phyloP scores from a whole-genome alignment of 495 filamentous ascomycete species.

The Aspergillus heteromorphus region DNA sequence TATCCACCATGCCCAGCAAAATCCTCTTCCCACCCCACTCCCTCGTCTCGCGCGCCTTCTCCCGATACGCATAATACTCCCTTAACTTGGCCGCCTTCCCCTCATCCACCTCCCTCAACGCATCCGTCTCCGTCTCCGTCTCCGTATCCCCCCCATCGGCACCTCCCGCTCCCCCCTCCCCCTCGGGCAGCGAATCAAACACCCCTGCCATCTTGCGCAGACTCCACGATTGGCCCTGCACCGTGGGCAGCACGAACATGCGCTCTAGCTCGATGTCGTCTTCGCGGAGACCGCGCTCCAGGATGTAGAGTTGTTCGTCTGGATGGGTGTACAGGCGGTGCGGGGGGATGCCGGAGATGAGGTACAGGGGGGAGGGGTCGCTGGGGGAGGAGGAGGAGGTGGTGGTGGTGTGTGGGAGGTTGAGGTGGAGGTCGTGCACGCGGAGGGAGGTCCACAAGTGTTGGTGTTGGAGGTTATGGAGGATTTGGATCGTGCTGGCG shows the following conservation, averaged over 20 bases:
- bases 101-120: constrained; percentile 8
- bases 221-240: constrained; percentile 78
- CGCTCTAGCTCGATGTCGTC: constrained; percentile 51
- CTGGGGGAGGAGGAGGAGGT: constrained; percentile 11
- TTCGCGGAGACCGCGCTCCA: constrained; percentile 50
- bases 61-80: constrained; percentile 36
- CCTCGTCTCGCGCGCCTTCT: constrained; percentile 20
- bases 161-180: constrained; percentile 9
- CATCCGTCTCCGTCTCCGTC: background rate
- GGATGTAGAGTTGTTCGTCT: constrained; percentile 78
- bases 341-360: constrained; percentile 87
- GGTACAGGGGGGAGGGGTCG: constrained; percentile 52
- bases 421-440: constrained; percentile 42
- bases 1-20: constrained; percentile 72
- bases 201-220: constrained; percentile 67
- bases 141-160: constrained; percentile 14
- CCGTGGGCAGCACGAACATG: constrained; percentile 85
- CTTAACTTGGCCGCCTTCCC: constrained; percentile 28
- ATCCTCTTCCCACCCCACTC: constrained; percentile 61
- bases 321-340: constrained; percentile 84
- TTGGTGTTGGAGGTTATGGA: constrained; percentile 78
- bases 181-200: constrained; percentile 65
- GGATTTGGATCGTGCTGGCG: constrained; percentile 60
- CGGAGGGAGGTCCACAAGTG: constrained; percentile 76
- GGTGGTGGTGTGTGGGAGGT: constrained; percentile 11